Conservation (phyloP, 164 flowering plant species). For the Annona squamosa region DNA sequence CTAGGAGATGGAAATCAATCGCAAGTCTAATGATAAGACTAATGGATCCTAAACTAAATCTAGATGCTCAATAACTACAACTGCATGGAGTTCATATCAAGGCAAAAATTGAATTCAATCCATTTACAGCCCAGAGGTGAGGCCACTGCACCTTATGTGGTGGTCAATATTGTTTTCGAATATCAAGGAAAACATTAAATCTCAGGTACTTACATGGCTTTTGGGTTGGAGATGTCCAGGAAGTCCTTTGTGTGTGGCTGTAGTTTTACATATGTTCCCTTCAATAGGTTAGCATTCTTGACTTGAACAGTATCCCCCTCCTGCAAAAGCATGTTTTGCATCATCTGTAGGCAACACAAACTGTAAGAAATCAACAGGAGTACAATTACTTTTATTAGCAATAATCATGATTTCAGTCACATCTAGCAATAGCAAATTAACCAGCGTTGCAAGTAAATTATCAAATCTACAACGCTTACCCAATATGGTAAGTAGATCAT, state of each 20-base stretch:
- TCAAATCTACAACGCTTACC: slow-evolving; percentile 3
- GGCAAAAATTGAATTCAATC: no score
- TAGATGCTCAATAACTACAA: no score
- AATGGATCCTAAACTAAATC: no score
- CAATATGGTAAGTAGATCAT: slow-evolving; percentile 51
- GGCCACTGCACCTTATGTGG: no score
- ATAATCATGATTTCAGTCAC: neutral
- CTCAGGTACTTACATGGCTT: slow-evolving; percentile 70
- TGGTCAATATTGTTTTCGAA: no score
- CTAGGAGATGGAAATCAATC: no score
- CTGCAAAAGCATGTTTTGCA: slow-evolving; percentile 89
- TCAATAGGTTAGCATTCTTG: slow-evolving; percentile 84
- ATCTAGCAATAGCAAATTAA: neutral
- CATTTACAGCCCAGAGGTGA: no score
- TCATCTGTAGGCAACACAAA: slow-evolving; percentile 48
- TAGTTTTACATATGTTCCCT: slow-evolving; percentile 89
- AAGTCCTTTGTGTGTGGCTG: slow-evolving; percentile 97
- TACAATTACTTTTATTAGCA: neutral
- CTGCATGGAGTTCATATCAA: no score
- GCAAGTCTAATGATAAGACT: no score
- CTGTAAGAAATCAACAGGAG: neutral
- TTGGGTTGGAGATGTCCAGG: slow-evolving; percentile 95
- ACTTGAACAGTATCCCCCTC: slow-evolving; percentile 84
- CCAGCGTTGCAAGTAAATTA: neutral
- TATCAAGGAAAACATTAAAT: neutral